These are phyloP conservation scores for Actinomortierella wolfii DNA, from an alignment of 371 early-diverging fungal genomes.

Conservation along the genomic window DNA sequence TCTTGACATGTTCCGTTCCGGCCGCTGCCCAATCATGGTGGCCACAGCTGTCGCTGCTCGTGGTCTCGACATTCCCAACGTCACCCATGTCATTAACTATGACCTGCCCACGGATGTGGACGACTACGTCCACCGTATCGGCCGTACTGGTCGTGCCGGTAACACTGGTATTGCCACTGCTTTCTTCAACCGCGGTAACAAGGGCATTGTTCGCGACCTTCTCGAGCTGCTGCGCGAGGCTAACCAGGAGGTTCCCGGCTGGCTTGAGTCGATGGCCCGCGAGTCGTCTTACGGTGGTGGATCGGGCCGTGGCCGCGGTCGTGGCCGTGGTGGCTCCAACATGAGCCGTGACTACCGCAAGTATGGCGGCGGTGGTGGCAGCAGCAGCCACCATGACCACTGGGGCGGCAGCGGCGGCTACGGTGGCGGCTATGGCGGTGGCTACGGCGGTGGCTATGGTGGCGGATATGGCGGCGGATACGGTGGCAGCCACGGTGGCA, in stretches of 20 bases:
- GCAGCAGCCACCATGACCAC: conserved; percentile 17
- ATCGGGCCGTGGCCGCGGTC: conserved; percentile 65
- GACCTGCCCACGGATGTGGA: conserved; percentile 94
- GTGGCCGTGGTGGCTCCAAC: conserved; percentile 43
- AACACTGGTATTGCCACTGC: conserved; percentile 95
- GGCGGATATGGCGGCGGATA: conserved; percentile 21
- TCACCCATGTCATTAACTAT: conserved; percentile 92
- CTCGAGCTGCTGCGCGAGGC: conserved; percentile 89
- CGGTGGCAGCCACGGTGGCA: conserved; percentile 19
- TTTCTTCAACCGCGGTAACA: conserved; percentile 97
- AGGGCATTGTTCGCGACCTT: conserved; percentile 84
- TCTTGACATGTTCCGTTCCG: conserved; percentile 88
- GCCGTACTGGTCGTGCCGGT: conserved; percentile 99
- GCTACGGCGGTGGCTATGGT: conserved; percentile 24
- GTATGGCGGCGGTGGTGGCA: conserved; percentile 42
- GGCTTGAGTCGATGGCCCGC: conserved; percentile 73
- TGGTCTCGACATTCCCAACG: conserved; percentile 95
- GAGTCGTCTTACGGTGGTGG: conserved; percentile 64
- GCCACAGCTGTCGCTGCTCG: conserved; percentile 99
- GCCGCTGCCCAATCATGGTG: conserved; percentile 93
- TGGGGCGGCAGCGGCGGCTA: not conserved
- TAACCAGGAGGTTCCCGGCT: conserved; percentile 84
- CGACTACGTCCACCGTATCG: conserved; percentile 99
- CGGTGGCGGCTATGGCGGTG: conserved; percentile 12
- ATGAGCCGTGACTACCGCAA: conserved; percentile 40